Evolutionary conservation across 148 eudicot genomes (phyloP).

Genomic region (Drosera capensis): DNA sequence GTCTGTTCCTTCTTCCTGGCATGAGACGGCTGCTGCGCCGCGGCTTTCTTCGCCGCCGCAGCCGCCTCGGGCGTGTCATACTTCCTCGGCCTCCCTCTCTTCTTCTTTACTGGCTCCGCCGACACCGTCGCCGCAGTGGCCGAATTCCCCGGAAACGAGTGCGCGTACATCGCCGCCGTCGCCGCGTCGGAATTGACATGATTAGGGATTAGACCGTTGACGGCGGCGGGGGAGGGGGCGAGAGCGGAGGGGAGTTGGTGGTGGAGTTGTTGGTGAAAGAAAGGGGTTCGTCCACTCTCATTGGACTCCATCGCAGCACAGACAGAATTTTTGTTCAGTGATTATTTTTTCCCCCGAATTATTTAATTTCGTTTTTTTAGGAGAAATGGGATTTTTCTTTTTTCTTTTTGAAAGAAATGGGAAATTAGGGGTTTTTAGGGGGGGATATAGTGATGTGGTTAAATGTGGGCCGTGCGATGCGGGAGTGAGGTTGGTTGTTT

Average conservation of each 20-base stretch:
- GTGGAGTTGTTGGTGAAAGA: constrained; percentile 32
- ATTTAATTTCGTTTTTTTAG: background rate
- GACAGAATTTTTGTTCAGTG: constrained; percentile 4
- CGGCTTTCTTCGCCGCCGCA: constrained; percentile 49
- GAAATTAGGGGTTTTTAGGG: constrained; percentile 4
- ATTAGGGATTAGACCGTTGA: constrained; percentile 17
- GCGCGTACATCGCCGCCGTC: constrained; percentile 16
- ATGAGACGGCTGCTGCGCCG: constrained; percentile 21
- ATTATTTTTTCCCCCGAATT: background rate
- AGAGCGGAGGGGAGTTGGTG: constrained; percentile 12
- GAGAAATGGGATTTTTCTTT: background rate
- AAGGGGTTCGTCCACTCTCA: constrained; percentile 37
- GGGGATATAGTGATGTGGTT: background rate
- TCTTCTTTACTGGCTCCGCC: constrained; percentile 31
- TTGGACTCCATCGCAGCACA: constrained; percentile 30
- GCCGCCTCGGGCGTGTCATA: constrained; percentile 67
- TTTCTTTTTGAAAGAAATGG: background rate
- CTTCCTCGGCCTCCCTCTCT: constrained; percentile 65
- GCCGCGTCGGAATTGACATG: constrained; percentile 4
- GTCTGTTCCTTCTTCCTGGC: constrained; percentile 19
- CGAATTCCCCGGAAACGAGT: constrained; percentile 22
- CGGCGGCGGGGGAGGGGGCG: constrained; percentile 8
- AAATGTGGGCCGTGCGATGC: background rate
- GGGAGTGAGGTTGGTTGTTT: background rate
- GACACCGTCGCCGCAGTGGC: constrained; percentile 25